Evolutionary conservation across 2,329 filamentous ascomycete species (phyloP), one percentile per base, ranked within the genome.

Genomic region (Colletotrichum costaricense): DNA sequence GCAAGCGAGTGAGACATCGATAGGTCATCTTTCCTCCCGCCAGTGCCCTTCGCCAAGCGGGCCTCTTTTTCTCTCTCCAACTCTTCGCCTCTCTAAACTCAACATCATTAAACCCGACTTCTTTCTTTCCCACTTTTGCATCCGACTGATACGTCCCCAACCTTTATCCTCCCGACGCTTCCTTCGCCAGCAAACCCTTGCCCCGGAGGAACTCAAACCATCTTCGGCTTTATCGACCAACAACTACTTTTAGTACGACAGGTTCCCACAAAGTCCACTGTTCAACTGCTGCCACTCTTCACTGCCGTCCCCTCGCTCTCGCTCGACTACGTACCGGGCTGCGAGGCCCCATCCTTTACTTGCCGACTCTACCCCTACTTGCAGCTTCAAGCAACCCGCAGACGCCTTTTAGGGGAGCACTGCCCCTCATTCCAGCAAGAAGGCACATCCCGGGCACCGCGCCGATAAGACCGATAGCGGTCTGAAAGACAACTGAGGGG

Each of bases 391-490:
- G 42, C 42, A 38, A 35, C 33, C 16, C 52, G 28, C 24, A 49
- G 59, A 63, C 55, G 54, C 59, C 59, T 57, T 60, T 54, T 56
- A 24, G 26, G 60, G 26, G 35, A 73, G 62, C 71, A 73, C 63
- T 74, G 63, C 69, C 72, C 72, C 72, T 74, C 72, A 65, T 74
- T 54, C 69, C 58, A 55, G 62, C 62, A 22, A 71, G 58, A 58
- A 33, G 67, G 71, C 24, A 62, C 62, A 71, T 73, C 62, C 71
- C 67, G 67, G 71, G 63, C 56, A 42, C 33, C 56, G 56, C 62
- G 24, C 66, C 71, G 70, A 74, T 67, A 75, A 75, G 70, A 56
- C 73, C 70, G 73, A 71, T 71, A 74, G 63, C 70, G 56, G 73
- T 54, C 67, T 42, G 19, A 59, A 63, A 49, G n/a, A 46, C 62